phyloP scores from a whole-genome alignment of 352 stramenopile genomes.

The Blastocystis sp. region DNA sequence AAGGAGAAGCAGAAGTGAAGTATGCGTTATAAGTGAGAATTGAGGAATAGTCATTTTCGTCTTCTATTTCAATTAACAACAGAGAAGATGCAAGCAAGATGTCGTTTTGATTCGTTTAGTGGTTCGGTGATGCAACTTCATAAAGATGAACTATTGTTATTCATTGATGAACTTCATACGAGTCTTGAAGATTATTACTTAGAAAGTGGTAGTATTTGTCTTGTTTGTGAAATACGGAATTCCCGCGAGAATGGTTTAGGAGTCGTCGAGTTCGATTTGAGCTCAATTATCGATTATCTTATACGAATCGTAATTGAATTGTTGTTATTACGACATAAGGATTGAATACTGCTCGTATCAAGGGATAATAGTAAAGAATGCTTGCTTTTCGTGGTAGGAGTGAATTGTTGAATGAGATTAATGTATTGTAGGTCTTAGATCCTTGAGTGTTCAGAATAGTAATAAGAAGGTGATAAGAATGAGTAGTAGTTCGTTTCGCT shows the following conservation, averaged over 20 bases:
- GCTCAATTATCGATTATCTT: background rate
- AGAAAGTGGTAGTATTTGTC: slow-evolving; percentile 17
- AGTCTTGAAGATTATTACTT: slow-evolving; percentile 27
- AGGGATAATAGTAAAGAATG: slow-evolving; percentile 1
- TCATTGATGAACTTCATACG: slow-evolving; percentile 46
- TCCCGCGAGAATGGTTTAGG: background rate
- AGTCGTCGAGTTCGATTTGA: background rate
- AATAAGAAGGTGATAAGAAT: background rate
- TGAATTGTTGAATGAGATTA: background rate
- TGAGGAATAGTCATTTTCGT: slow-evolving; percentile 23
- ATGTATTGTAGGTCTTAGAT: slow-evolving; percentile 23
- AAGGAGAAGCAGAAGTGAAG: slow-evolving; percentile 49
- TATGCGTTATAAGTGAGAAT: background rate
- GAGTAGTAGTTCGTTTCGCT: slow-evolving; percentile 31
- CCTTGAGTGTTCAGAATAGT: background rate
- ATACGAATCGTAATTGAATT: background rate
- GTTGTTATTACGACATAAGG: background rate
- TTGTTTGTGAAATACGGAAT: background rate
- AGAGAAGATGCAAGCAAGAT: slow-evolving; percentile 19
- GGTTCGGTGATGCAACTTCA: slow-evolving; percentile 50
- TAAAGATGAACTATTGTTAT: slow-evolving; percentile 45
- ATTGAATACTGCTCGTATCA: background rate
- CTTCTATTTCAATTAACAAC: slow-evolving; percentile 21
- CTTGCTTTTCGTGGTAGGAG: slow-evolving; percentile 36
- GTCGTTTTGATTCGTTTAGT: slow-evolving; percentile 50